Evolutionary conservation across 2,329 filamentous ascomycete species (phyloP).

Genomic region (Elsinoe batatas): DNA sequence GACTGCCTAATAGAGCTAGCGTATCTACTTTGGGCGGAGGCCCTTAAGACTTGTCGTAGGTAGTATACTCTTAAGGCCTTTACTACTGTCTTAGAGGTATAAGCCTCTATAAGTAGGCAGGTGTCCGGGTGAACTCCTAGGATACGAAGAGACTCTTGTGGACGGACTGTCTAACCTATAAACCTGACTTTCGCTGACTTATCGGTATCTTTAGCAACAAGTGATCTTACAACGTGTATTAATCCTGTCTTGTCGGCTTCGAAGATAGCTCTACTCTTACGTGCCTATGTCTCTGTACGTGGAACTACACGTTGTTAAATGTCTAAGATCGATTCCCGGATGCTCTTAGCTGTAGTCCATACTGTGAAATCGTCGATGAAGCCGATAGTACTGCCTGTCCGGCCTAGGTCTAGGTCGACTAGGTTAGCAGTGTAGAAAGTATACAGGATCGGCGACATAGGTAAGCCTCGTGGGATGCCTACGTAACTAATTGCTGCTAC

Average conservation of each 20-base stretch:
- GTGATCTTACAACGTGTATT: background rate
- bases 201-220: background rate
- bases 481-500: constrained; percentile 5
- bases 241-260: background rate
- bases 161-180: background rate
- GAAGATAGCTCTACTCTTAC: background rate
- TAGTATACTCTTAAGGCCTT: background rate
- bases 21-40: background rate
- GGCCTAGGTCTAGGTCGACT: background rate
- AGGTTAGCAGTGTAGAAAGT: constrained; percentile 27
- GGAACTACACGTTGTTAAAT: background rate
- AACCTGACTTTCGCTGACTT: background rate
- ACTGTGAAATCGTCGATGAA: background rate
- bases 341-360: background rate
- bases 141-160: background rate
- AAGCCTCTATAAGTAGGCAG: background rate
- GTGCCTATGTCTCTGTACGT: background rate
- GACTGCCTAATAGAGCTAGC: background rate
- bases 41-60: background rate
- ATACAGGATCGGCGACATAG: constrained; percentile 27
- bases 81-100: background rate
- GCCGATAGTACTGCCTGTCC: background rate
- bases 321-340: background rate
- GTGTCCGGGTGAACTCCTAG: background rate
- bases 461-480: constrained; percentile 26